Evolutionary conservation across 768 basidiomycete genomes (phyloP).

Genomic region (Gyrodon lividus): DNA sequence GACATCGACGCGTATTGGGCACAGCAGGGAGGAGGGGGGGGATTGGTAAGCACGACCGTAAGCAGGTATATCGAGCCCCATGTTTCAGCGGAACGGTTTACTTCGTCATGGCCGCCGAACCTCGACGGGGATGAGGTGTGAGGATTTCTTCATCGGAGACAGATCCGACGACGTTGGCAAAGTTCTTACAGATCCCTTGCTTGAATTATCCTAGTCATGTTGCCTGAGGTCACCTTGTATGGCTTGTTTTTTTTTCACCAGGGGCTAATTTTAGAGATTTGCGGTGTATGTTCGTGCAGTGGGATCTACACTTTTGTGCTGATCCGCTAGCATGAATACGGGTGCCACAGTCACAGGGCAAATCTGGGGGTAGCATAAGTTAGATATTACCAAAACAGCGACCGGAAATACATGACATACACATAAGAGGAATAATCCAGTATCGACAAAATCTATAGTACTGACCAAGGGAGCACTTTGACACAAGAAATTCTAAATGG

Average conservation of each 20-base stretch:
- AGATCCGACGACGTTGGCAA: slow-evolving; percentile 8
- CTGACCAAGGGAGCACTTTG: slow-evolving; percentile 19
- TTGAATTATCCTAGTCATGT: slow-evolving; percentile 16
- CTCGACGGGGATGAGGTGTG: slow-evolving; percentile 24
- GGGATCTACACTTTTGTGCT: slow-evolving; percentile 31
- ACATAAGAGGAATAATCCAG: slow-evolving; percentile 8
- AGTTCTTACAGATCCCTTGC: slow-evolving; percentile 18
- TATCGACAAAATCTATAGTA: slow-evolving; percentile 16
- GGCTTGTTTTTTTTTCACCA: slow-evolving; percentile 5
- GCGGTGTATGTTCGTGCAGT: slow-evolving; percentile 8
- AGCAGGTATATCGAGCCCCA: slow-evolving; percentile 20
- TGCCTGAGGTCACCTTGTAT: slow-evolving; percentile 25
- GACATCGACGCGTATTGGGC: slow-evolving; percentile 40
- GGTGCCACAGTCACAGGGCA: slow-evolving; percentile 7
- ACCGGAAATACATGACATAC: slow-evolving; percentile 16
- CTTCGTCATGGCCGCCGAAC: slow-evolving; percentile 29
- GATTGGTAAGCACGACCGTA: slow-evolving; percentile 1
- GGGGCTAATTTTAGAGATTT: slow-evolving; percentile 24
- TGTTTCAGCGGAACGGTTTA: slow-evolving; percentile 49
- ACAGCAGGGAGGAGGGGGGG: slow-evolving; percentile 22
- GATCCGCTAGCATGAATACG: slow-evolving; percentile 24
- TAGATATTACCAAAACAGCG: slow-evolving; percentile 16
- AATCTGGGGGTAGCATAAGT: slow-evolving; percentile 18
- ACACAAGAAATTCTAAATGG: slow-evolving; percentile 37
- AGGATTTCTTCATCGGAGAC: slow-evolving; percentile 15